These are phyloP conservation scores for Dioszegia hungarica DNA, from an alignment of 768 basidiomycete genomes.

Conservation along the genomic window DNA sequence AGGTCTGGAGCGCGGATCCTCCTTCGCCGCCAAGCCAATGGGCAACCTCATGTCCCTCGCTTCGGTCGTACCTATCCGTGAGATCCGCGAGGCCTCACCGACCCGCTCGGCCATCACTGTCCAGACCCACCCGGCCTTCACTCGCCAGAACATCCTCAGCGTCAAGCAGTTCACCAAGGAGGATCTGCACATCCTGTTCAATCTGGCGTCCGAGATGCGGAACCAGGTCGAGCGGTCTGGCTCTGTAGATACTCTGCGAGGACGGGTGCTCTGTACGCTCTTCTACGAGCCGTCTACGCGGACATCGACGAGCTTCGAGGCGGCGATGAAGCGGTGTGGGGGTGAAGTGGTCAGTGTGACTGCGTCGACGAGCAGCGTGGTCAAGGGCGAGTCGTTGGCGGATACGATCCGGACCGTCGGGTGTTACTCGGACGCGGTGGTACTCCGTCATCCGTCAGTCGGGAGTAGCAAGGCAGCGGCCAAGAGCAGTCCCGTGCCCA, in stretches of 20 bases:
- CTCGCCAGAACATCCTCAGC: conserved; percentile 84
- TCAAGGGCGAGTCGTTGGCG: conserved; percentile 86
- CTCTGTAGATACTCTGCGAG: conserved; percentile 78
- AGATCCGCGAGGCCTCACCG: conserved; percentile 43
- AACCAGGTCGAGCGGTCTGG: conserved; percentile 90
- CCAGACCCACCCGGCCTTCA: conserved; percentile 71
- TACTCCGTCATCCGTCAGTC: conserved; percentile 87
- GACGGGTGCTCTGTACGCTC: conserved; percentile 80
- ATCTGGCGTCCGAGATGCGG: conserved; percentile 93
- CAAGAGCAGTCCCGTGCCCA: conserved; percentile 89
- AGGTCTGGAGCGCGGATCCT: conserved; percentile 13
- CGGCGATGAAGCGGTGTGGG: conserved; percentile 97
- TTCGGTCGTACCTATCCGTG: conserved; percentile 42
- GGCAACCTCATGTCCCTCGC: conserved; percentile 36
- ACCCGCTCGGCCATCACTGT: conserved; percentile 52
- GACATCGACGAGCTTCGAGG: conserved; percentile 92
- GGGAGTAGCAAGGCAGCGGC: conserved; percentile 95
- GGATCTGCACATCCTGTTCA: conserved; percentile 89
- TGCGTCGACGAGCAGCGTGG: conserved; percentile 75
- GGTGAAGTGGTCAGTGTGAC: conserved; percentile 86
- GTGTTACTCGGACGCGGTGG: conserved; percentile 92
- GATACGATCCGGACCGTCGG: conserved; percentile 92
- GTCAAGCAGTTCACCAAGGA: conserved; percentile 88
- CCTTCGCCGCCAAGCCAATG: conserved; percentile 29
- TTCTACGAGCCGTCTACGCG: conserved; percentile 98